These are phyloP conservation scores for Beauveria caledonica DNA, from an alignment of 2,329 filamentous ascomycete genomes.

Conservation along the genomic window DNA sequence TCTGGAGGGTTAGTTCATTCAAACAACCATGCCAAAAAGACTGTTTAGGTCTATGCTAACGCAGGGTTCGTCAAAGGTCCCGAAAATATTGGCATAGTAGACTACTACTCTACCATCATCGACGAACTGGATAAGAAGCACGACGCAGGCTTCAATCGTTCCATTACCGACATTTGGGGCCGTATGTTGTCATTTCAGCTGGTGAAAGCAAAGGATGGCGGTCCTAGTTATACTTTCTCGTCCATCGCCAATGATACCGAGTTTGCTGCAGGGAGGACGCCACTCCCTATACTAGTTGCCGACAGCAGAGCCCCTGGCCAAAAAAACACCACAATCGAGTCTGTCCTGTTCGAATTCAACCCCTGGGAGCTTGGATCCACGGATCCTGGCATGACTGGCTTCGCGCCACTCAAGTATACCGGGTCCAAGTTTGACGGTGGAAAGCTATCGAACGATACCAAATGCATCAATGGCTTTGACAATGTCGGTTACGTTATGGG, in stretches of 20 bases:
- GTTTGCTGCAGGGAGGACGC: slow-evolving; percentile 34
- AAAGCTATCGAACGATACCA: slow-evolving; percentile 33
- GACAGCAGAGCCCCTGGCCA: slow-evolving; percentile 38
- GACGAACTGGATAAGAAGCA: slow-evolving; percentile 28
- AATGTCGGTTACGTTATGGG: slow-evolving; percentile 75
- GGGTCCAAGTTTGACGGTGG: slow-evolving; percentile 51
- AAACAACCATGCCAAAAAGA: not conserved
- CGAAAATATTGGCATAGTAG: slow-evolving; percentile 26
- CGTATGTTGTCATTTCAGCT: slow-evolving; percentile 81
- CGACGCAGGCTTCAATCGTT: slow-evolving; percentile 41
- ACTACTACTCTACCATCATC: slow-evolving; percentile 32
- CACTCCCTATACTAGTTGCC: slow-evolving; percentile 42
- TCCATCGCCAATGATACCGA: slow-evolving; percentile 44
- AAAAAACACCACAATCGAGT: slow-evolving; percentile 41
- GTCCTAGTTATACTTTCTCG: slow-evolving; percentile 71
- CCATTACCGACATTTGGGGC: slow-evolving; percentile 85
- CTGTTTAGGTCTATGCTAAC: not conserved
- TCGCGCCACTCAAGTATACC: slow-evolving; percentile 51
- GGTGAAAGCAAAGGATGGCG: slow-evolving; percentile 66
- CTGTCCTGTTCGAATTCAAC: slow-evolving; percentile 56
- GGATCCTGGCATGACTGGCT: slow-evolving; percentile 51
- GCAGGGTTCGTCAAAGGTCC: slow-evolving; percentile 20
- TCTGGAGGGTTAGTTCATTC: slow-evolving; percentile 23
- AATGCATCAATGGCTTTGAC: slow-evolving; percentile 58
- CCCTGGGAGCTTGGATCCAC: slow-evolving; percentile 60